Percentiles rank a stretch among this genome's conserved stretches.
Conservation (phyloP, 345 rosid genomes). For the Syzygium grande region DNA sequence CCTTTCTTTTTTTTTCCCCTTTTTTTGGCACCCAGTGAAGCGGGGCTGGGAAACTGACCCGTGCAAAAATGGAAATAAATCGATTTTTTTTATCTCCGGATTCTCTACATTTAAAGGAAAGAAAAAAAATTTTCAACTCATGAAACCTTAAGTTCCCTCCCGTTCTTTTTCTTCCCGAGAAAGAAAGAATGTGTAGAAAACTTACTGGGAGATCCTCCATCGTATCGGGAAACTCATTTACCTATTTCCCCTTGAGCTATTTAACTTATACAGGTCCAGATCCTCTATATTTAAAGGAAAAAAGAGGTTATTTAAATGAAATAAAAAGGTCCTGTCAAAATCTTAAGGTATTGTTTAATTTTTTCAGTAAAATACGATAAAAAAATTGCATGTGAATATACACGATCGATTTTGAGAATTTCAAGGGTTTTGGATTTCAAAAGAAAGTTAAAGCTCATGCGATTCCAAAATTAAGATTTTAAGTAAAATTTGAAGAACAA, state of each 20-base stretch:
- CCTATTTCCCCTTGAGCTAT: too few species aligned
- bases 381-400: background rate
- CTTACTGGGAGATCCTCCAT: too few species aligned
- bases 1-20: background rate
- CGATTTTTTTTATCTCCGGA: background rate
- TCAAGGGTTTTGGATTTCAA: background rate
- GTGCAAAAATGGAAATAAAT: background rate
- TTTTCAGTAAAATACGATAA: background rate
- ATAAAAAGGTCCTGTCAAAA: background rate
- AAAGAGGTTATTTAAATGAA: too few species aligned
- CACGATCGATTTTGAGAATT: background rate
- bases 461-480: background rate
- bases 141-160: too few species aligned
- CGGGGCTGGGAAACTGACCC: background rate
- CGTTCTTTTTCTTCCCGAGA: too few species aligned
- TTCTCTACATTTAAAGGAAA: background rate
- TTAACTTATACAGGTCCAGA: background rate
- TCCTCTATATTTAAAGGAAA: background rate
- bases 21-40: background rate
- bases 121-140: background rate
- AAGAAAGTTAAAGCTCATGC: background rate
- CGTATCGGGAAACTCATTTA: too few species aligned
- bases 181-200: too few species aligned
- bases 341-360: too few species aligned
- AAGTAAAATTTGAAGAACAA: background rate